Conservation (phyloP, 345 rosid species). For the Melastoma malabathricum region DNA sequence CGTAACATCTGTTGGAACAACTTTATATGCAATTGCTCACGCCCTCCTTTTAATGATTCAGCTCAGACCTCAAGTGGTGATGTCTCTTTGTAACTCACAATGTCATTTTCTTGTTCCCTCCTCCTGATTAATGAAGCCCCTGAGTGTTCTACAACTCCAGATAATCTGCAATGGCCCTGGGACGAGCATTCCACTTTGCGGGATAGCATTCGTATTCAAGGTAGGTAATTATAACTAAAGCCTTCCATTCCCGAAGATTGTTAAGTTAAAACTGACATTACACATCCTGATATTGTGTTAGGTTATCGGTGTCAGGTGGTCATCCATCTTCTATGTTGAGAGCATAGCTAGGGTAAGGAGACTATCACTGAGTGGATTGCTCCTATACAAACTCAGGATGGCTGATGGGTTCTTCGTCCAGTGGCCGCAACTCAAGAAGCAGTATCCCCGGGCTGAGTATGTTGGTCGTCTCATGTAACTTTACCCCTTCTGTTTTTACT, state of each 20-base stretch:
- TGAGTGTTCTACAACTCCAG: constrained; percentile 15
- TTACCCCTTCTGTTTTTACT: too few relatives aligned
- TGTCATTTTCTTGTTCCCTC: too few relatives aligned
- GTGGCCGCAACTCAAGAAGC: constrained; percentile 67
- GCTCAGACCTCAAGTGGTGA: constrained; percentile 86
- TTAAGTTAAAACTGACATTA: not conserved
- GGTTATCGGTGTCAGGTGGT: constrained; percentile 78
- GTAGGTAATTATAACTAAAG: constrained; percentile 14
- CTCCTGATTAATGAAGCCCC: not conserved
- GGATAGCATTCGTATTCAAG: constrained; percentile 72
- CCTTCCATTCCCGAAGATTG: not conserved
- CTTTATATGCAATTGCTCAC: constrained; percentile 52
- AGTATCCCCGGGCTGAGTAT: constrained; percentile 54
- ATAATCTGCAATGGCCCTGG: constrained; percentile 96
- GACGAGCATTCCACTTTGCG: constrained; percentile 78
- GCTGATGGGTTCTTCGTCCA: constrained; percentile 86
- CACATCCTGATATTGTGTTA: constrained; percentile 5
- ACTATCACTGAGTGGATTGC: constrained; percentile 79
- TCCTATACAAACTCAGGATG: constrained; percentile 56
- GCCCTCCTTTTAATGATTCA: constrained; percentile 65
- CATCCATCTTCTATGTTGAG: constrained; percentile 68
- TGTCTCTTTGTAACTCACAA: not conserved
- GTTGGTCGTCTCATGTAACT: constrained; percentile 88
- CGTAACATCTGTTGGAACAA: constrained; percentile 72
- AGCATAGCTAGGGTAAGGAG: constrained; percentile 83